phyloP scores from a whole-genome alignment of 805 yeast species.

The Yamadazyma scolyti region DNA sequence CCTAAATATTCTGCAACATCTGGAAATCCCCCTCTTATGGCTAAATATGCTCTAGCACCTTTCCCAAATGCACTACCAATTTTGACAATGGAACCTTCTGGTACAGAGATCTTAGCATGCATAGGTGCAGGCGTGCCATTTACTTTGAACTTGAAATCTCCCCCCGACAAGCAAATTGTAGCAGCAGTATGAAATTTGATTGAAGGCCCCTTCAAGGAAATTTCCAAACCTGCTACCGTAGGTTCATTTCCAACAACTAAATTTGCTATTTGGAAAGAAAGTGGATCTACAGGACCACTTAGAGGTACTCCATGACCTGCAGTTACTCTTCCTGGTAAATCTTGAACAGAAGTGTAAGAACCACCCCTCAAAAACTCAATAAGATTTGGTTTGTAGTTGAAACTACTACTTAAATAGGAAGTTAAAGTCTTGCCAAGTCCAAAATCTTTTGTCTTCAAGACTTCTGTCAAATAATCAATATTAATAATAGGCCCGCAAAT shows the following conservation, averaged over 20 bases:
- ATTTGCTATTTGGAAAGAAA: conserved; percentile 85
- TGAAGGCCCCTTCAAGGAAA: conserved; percentile 60
- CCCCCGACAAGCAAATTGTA: conserved; percentile 83
- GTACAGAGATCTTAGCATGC: conserved; percentile 65
- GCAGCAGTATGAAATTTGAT: conserved; percentile 77
- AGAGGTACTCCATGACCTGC: conserved; percentile 96
- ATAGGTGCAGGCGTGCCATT: conserved; percentile 74
- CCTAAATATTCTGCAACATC: conserved; percentile 60
- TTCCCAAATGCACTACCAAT: conserved; percentile 18
- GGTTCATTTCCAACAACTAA: conserved; percentile 81
- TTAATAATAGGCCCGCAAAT: conserved; percentile 86
- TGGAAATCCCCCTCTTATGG: conserved; percentile 92
- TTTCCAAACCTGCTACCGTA: conserved; percentile 69
- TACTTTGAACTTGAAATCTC: conserved; percentile 61
- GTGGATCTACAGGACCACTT: conserved; percentile 96
- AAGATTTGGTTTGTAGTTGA: conserved; percentile 53
- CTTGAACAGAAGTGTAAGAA: conserved; percentile 94
- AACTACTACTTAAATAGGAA: conserved; percentile 63
- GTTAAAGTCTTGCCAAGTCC: conserved; percentile 68
- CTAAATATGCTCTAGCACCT: conserved; percentile 88
- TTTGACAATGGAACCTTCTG: conserved; percentile 51
- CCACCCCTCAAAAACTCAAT: conserved; percentile 67
- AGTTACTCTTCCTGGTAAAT: conserved; percentile 86
- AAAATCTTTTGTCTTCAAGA: conserved; percentile 80
- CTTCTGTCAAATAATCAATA: conserved; percentile 80